These are phyloP conservation scores for Flaveria robusta DNA, from an alignment of 129 eudicot genomes.

Conservation along the genomic window DNA sequence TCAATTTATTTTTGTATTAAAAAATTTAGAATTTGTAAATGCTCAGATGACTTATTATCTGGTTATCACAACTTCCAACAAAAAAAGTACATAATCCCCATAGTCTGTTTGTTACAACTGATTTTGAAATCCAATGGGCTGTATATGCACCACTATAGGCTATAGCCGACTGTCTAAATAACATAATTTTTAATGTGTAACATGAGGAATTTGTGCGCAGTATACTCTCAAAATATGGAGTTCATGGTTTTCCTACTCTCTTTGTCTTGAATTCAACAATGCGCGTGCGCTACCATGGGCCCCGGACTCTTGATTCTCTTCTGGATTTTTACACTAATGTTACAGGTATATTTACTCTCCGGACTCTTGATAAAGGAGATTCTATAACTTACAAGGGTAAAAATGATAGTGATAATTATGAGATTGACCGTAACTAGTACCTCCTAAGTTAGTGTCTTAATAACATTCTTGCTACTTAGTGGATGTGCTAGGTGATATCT, in stretches of 20 bases:
- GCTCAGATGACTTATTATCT: no score
- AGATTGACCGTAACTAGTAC: background rate
- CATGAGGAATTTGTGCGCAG: conserved; percentile 40
- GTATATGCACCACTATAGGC: background rate
- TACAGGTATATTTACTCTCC: conserved; percentile 48
- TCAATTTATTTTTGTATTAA: no score
- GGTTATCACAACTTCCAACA: no score
- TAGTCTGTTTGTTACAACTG: background rate
- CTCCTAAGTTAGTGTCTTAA: background rate
- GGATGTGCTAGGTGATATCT: background rate
- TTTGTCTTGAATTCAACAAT: conserved; percentile 78
- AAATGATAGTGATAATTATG: background rate
- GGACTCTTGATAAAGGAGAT: background rate
- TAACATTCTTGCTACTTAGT: background rate
- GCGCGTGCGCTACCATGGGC: conserved; percentile 80
- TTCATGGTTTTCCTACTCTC: conserved; percentile 87
- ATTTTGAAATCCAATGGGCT: background rate
- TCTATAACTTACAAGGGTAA: background rate
- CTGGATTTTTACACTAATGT: conserved; percentile 61
- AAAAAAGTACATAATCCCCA: no score
- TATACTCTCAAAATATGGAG: conserved; percentile 84
- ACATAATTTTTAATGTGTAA: background rate
- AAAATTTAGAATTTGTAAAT: no score
- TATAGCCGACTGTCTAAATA: background rate
- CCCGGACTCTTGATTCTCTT: conserved; percentile 68